Evolutionary conservation across 768 basidiomycete species (phyloP), one percentile per base, ranked within the genome.

Genomic region (Leccinum broughii): DNA sequence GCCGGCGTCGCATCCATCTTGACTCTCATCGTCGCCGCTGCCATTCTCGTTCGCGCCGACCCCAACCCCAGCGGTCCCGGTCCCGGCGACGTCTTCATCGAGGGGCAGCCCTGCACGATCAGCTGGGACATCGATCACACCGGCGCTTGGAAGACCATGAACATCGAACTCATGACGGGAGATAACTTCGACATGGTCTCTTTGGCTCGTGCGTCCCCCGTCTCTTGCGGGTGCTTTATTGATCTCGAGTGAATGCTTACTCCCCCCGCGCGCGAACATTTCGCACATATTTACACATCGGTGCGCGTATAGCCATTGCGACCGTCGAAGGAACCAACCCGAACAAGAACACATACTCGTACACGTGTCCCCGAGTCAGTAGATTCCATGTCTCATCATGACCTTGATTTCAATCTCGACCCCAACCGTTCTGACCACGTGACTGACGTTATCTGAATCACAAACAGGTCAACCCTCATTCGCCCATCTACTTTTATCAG

Each of bases 141-240:
- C 14, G 85, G 85, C 22, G 64, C 62, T 15, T 94, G 92, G 92
- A 85, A 82, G 69, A 71, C 77, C 61, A 91, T 89, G 85, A 75
- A 79, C 62, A 89, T 94, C 58, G 78, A 91, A 70, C 82, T 93
- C 71, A 93, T 91, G 90, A 86, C 88, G 1, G 92, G 92, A 5
- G 70, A 80, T 68, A 93, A 94, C 76, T 73, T 80, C 54, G 62
- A 80, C 41, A 93, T 93, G 90, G 68, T 84, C 44, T 82, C 79
- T 65, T 63, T 93, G 58, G 83, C 85, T 13, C 85, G 89, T 91
- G 63, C 60, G 86, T 77, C 11, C 34, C 56, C 17, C 37, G 24
- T 51, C 15, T 46, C 44, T 44, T 44, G 17, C 39, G 17, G 17
- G 54, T 35, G 14, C 41, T 53, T 50, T 14, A 1, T 17, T 41